A percentile compares a stretch with the other conserved stretches of the same genome.
Evolutionary conservation across 192 early-diverging fungal genomes (phyloP).

Genomic region (Spizellomyces sp.): DNA sequence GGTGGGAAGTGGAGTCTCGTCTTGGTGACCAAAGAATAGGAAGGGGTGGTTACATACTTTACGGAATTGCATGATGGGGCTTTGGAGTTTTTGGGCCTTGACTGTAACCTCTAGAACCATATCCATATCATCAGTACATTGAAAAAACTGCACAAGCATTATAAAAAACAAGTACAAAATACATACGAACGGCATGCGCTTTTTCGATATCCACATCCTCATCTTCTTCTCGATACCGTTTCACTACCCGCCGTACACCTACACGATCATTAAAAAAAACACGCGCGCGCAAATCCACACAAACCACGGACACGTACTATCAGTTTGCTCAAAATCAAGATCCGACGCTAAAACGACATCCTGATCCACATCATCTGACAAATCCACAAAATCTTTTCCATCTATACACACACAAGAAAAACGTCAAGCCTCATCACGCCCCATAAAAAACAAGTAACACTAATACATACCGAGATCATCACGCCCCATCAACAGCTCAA

Average conservation of each 20-base stretch:
- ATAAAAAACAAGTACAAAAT: neutral
- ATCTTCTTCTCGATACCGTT: constrained; percentile 17
- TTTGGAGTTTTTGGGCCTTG: constrained; percentile 46
- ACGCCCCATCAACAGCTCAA: constrained; percentile 2
- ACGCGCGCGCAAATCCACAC: too few relatives aligned
- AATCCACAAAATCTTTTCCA: too few relatives aligned
- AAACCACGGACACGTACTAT: too few relatives aligned
- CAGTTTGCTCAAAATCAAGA: too few relatives aligned
- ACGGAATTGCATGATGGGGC: constrained; percentile 80
- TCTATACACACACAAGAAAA: too few relatives aligned
- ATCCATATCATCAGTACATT: neutral
- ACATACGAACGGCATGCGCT: constrained; percentile 1
- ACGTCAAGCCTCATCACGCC: too few relatives aligned
- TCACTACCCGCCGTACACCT: constrained; percentile 15
- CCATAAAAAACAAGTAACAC: too few relatives aligned
- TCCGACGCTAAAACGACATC: too few relatives aligned
- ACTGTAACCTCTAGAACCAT: constrained; percentile 17
- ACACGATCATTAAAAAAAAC: too few relatives aligned
- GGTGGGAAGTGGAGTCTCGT: constrained; percentile 45
- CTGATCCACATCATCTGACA: too few relatives aligned
- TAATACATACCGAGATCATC: neutral
- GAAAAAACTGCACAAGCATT: too few relatives aligned
- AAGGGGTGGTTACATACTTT: constrained; percentile 98
- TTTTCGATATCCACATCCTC: constrained; percentile 7
- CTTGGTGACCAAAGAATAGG: constrained; percentile 78